Conservation (phyloP, 1,139 yeast genomes). For the Oligophagozyma castellii region DNA sequence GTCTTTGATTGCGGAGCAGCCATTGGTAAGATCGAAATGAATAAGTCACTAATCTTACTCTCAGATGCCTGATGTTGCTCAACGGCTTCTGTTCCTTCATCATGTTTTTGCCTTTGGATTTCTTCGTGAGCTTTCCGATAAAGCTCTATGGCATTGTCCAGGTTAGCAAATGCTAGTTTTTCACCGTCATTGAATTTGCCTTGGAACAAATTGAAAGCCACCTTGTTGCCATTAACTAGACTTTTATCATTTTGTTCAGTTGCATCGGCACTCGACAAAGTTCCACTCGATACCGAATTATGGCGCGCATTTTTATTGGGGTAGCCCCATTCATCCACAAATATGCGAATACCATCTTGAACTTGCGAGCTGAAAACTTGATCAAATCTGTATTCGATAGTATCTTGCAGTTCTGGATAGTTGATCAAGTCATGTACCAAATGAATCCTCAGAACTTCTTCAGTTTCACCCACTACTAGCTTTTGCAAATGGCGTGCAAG, state of each 20-base stretch:
- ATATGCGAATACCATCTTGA: slow-evolving; percentile 68
- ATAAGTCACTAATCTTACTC: slow-evolving; percentile 46
- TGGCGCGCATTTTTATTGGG: slow-evolving; percentile 14
- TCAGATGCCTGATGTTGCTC: slow-evolving; percentile 19
- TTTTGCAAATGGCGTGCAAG: slow-evolving; percentile 22
- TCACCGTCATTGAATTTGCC: slow-evolving; percentile 83
- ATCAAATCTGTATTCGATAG: slow-evolving; percentile 57
- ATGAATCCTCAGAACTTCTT: slow-evolving; percentile 67
- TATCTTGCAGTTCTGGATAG: slow-evolving; percentile 47
- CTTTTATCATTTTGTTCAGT: slow-evolving; percentile 14
- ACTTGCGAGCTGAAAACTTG: slow-evolving; percentile 74
- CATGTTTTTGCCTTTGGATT: slow-evolving; percentile 10
- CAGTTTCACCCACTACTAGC: slow-evolving; percentile 46
- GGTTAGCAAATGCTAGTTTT: slow-evolving; percentile 73
- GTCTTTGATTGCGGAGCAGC: slow-evolving; percentile 20
- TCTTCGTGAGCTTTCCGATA: slow-evolving; percentile 27
- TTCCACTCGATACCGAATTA: slow-evolving; percentile 1
- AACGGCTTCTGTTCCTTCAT: slow-evolving; percentile 4
- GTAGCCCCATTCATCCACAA: slow-evolving; percentile 32
- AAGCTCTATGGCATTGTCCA: slow-evolving; percentile 55
- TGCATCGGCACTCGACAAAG: slow-evolving; percentile 12
- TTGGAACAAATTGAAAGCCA: slow-evolving; percentile 53
- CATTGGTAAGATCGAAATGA: slow-evolving; percentile 63
- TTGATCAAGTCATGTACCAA: slow-evolving; percentile 78
- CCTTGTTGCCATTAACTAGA: too few relatives aligned